Evolutionary conservation across 495 filamentous ascomycete genomes (phyloP), one percentile per base, ranked within the genome.

Genomic region (Corynascus novoguineensis): DNA sequence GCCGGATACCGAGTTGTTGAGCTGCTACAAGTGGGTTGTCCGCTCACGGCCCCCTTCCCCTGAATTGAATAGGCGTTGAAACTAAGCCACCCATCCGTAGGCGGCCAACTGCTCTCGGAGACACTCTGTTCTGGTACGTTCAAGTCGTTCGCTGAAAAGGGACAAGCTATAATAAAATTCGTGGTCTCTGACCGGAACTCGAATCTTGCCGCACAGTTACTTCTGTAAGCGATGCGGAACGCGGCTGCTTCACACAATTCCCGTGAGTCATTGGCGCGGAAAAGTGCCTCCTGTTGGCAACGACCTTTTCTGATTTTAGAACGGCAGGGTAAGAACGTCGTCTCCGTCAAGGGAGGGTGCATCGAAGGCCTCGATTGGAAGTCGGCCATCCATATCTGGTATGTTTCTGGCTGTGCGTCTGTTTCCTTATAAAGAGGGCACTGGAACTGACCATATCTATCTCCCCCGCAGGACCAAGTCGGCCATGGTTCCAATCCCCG

Each of bases 401-500:
- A 46, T 50, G 32, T 42, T n/a, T 22, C 31, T 11, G 17, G 27
- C n/a, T 8, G 37, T 41, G 37, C 14, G 19, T 21, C 28, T 31
- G 31, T n/a, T 9, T 21, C 19, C 5, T 9, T 31, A 34, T 24
- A 4, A 5, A 7, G 28, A 31, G n/a, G 44, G 15, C 4, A n/a
- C 1, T 10, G 10, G 14, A 37, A 29, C 25, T 55, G 10, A 55
- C 25, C 44, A 0, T 3, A 5, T 46, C 21, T 5, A 3, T 17
- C 12, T n/a, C n/a, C n/a, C 15, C 7, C 8, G 25, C 38, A 65
- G 57, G 82, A 81, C 78, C 11, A 76, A 81, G 59, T 71, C 76
- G 31, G 83, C 83, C 50, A 80, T 86, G 74, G 71, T 85, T 2
- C 78, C 82, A 17, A 85, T 86, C 52, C 83, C 83, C 0, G 80